Base-by-base conservation (phyloP, 345 rosid species). In the Hirschfeldia incana region DNA sequence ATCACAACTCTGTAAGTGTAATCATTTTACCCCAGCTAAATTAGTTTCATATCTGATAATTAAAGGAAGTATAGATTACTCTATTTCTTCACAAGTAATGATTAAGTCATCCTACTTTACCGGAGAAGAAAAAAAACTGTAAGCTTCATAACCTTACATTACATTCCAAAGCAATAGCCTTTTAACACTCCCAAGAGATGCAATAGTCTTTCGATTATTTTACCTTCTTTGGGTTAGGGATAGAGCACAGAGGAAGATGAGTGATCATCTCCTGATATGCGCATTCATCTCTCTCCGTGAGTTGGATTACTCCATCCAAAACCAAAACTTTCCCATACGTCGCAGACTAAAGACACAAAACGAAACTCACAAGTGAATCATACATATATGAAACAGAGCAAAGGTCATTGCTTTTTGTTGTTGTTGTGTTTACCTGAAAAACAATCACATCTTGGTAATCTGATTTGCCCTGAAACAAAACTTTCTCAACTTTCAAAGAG, bases 181-280 rank as follows among this genome's bases (percentile, higher is more conserved):
- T 65, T 58, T 42, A 78, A 64, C 71, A 28, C 60, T 3, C 53
- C 17, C 15, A 21, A 39, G 39, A 42, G 28, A 66, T 13, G 65
- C 58, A 71, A 53, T 53, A 71, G 42, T 63, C 21, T 49, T 3
- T 16, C 12, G n/a, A 3, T 13, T 26, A 10, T 27, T 11, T 37
- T 66, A 92, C 97, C 94, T 92, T 92, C 77, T 84, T 85, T 4
- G 97, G 97, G 76, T 81, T 78, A 34, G 91, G 89, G 61, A 92
- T 85, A 28, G 97, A 92, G 75, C 94, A 92, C 69, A 90, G 87
- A 0, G 97, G 91, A 80, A 92, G 94, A 72, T 92, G 97, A 61
- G 94, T 86, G 63, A 92, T 88, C 92, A 92, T 88, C 83, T 91
- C 94, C 34, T 89, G 94, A 81, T 91, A 91, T 0, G 91, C 86